Evolutionary conservation across 164 flowering plant genomes (phyloP), one percentile per base, ranked within the genome.

Genomic region (Taxillus chinensis): DNA sequence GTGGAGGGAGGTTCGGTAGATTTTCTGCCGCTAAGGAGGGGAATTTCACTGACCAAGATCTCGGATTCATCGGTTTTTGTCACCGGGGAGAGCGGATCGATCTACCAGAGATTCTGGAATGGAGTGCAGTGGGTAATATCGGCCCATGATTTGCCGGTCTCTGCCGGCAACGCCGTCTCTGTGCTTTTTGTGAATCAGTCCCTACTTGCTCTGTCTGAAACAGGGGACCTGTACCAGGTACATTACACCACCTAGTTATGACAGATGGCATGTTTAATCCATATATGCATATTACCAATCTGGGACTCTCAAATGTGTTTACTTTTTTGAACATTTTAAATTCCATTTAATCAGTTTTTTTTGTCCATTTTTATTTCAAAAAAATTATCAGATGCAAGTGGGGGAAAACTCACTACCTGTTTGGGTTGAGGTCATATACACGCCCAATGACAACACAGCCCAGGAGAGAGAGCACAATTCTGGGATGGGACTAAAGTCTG

Each of bases 61-160:
- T 77, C 95, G 5, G 95, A 86, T 39, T 59, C 77, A 39, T 87
- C 95, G 12, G 65, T 90, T 51, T 90, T 92, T 92, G 72, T 90
- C 6, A 87, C 95, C 13, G 95, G 95, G 4, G 82, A 72, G 57
- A 90, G 97, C 67, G 95, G 95, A 10, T 86, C 97, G 0, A 80
- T 87, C 52, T 86, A 86, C 67, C 95, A 90, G 75, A 84, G 97
- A 76, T 87, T 82, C 61, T 90, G 97, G 97, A 90, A 90, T 80
- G 97, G 95, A 46, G 63, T 87, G 49, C 90, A 83, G 59, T 90
- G 97, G 97, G 95, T 90, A 39, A 71, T 86, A 62, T 90, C 90
- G 41, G 95, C 92, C 9, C 95, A 84, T 75, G 91, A 86, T 60
- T 74, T 86, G 48, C 90, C 89, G 8, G 39, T 45, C 15, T 70